Evolutionary conservation across 2,329 filamentous ascomycete species (phyloP).

Genomic region (Fusarium sarcochroum): DNA sequence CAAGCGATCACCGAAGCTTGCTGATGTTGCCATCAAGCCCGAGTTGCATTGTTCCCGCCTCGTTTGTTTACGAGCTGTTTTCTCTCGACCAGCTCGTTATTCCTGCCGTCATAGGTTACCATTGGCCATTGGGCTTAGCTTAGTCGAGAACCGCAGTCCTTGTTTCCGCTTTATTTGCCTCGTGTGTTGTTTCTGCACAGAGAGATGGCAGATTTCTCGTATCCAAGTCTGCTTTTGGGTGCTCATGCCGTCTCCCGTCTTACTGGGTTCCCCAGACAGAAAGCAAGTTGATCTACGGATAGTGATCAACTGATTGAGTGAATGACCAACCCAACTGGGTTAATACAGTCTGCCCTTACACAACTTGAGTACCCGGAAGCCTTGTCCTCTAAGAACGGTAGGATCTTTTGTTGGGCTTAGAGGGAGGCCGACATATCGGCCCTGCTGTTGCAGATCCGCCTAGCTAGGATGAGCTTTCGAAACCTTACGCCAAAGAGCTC

Average conservation of each 20-base stretch:
- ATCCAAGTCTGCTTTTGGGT: constrained; percentile 26
- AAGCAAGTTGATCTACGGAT: constrained; percentile 24
- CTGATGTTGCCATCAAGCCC: constrained; percentile 29
- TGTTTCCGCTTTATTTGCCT: constrained; percentile 15
- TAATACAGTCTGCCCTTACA: constrained; percentile 22
- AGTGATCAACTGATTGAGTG: constrained; percentile 36
- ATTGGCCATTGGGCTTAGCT: constrained; percentile 10
- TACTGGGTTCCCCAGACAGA: constrained; percentile 20
- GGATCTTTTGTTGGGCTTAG: constrained; percentile 42
- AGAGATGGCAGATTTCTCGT: constrained; percentile 38
- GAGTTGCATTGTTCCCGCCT: constrained; percentile 30
- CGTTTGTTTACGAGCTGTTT: constrained; percentile 20
- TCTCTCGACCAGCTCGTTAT: constrained; percentile 11
- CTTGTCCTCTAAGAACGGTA: constrained; percentile 32
- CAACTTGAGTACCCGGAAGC: constrained; percentile 34
- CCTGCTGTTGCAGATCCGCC: constrained; percentile 41
- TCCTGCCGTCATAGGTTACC: constrained; percentile 25
- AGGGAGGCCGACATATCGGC: constrained; percentile 40
- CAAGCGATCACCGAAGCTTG: constrained; percentile 22
- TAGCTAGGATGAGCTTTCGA: constrained; percentile 36
- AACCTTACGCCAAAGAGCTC: constrained; percentile 40
- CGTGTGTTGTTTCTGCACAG: constrained; percentile 17
- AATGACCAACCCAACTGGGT: constrained; percentile 19
- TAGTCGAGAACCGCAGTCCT: constrained; percentile 12
- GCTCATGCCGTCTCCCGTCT: constrained; percentile 40